Conservation (phyloP, 106 monocot species). For the Dendrobium huoshanense region DNA sequence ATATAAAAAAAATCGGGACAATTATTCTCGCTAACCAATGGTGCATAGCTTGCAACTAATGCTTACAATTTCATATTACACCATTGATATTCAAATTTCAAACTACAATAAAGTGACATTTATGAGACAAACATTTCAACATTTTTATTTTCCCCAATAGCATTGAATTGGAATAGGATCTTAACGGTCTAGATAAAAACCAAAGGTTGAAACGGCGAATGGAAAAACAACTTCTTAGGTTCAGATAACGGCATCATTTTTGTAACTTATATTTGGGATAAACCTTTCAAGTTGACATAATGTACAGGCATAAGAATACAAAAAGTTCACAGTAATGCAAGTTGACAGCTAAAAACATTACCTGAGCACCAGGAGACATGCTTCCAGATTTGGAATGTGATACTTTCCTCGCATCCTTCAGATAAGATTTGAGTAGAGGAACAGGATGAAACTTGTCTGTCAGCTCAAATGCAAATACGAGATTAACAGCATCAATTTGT, state of each 20-base stretch:
- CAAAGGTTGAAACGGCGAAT: background rate
- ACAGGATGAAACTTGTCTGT: constrained; percentile 69
- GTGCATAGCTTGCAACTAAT: background rate
- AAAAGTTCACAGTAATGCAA: background rate
- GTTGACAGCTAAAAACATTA: constrained; percentile 17
- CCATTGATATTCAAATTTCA: background rate
- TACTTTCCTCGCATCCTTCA: constrained; percentile 66
- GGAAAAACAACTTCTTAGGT: background rate
- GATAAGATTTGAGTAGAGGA: constrained; percentile 70
- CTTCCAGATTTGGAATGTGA: constrained; percentile 52
- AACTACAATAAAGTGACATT: background rate
- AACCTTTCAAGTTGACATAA: background rate
- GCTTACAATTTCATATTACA: background rate
- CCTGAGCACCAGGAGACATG: constrained; percentile 58
- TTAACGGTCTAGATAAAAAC: background rate
- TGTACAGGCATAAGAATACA: background rate
- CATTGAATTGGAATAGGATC: background rate
- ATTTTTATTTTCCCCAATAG: background rate
- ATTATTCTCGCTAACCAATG: background rate
- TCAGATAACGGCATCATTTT: background rate
- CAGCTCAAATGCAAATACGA: constrained; percentile 78
- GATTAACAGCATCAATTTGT: constrained; percentile 83
- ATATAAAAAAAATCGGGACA: background rate
- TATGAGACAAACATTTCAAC: background rate
- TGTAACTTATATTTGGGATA: background rate